These are phyloP conservation scores for Boletus insuetus DNA, from an alignment of 768 basidiomycete genomes.

Conservation along the genomic window DNA sequence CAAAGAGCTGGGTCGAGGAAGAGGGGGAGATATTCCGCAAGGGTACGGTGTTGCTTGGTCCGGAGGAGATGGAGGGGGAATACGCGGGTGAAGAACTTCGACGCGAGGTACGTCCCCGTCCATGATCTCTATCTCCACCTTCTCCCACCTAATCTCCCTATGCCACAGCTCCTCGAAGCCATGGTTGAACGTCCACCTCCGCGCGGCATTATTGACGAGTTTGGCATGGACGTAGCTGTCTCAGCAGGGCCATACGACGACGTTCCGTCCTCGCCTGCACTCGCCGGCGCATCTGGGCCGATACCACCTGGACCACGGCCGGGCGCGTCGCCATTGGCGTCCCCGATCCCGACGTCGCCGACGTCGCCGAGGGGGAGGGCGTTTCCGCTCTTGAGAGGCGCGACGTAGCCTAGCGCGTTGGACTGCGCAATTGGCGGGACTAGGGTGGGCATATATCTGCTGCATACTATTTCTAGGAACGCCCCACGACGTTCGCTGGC, in stretches of 20 bases:
- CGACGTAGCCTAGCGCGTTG: background rate
- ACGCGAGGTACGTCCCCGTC: conserved; percentile 53
- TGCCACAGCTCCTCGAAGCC: conserved; percentile 71
- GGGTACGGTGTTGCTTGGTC: conserved; percentile 74
- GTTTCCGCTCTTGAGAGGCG: conserved; percentile 9
- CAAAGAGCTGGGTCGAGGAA: conserved; percentile 83
- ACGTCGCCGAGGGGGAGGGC: conserved; percentile 11
- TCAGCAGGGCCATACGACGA: conserved; percentile 16
- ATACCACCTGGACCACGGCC: background rate
- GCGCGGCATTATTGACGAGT: conserved; percentile 65
- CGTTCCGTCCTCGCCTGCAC: conserved; percentile 6
- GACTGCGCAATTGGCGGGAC: no score
- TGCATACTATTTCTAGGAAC: no score
- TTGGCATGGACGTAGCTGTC: conserved; percentile 38
- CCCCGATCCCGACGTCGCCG: conserved; percentile 14
- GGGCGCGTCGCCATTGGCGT: background rate
- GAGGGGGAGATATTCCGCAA: conserved; percentile 97
- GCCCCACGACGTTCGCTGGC: no score
- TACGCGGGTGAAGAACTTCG: conserved; percentile 87
- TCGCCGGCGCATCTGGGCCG: background rate
- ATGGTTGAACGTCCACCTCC: conserved; percentile 86
- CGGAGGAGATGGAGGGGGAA: conserved; percentile 87
- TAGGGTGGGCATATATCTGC: no score
- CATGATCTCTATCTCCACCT: background rate
- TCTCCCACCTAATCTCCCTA: background rate